Percentiles rank a stretch among this genome's conserved stretches.
These are phyloP conservation scores for Elaphomyces granulatus DNA, from an alignment of 495 filamentous ascomycete genomes.

Conservation along the genomic window DNA sequence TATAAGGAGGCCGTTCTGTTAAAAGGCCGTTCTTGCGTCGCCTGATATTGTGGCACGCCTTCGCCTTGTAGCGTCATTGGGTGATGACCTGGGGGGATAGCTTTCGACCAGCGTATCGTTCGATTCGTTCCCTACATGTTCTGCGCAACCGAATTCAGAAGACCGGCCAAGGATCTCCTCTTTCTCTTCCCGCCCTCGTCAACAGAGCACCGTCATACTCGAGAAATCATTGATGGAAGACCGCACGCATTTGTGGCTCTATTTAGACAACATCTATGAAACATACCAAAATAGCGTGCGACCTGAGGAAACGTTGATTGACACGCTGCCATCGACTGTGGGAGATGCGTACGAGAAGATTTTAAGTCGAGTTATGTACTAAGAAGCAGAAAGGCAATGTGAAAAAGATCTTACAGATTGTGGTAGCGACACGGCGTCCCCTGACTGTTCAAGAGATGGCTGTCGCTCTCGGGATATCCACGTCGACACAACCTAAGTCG, in stretches of 20 bases:
- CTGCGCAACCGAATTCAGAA: too few species aligned
- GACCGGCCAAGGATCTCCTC: too few species aligned
- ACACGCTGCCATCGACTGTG: constrained; percentile 7
- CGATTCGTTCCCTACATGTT: too few species aligned
- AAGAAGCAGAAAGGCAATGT: constrained; percentile 2
- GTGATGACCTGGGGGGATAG: too few species aligned
- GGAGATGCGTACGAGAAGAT: constrained; percentile 11
- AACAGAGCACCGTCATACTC: too few species aligned
- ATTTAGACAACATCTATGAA: constrained; percentile 3
- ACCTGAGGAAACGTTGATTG: constrained; percentile 5
- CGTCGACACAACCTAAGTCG: constrained; percentile 6
- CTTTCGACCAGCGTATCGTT: too few species aligned
- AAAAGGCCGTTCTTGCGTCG: too few species aligned
- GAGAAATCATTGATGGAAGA: constrained; percentile 14
- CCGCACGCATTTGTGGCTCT: constrained; percentile 16
- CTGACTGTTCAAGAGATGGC: constrained; percentile 19
- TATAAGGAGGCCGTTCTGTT: too few species aligned
- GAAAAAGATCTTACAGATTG: constrained; percentile 19
- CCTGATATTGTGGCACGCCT: too few species aligned
- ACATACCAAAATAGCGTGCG: constrained; percentile 8
- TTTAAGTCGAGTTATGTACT: constrained; percentile 7
- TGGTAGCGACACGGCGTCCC: constrained; percentile 20
- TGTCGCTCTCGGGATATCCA: constrained; percentile 20
- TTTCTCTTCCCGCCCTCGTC: too few species aligned
- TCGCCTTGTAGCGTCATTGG: too few species aligned